A percentile compares a stretch with the other conserved stretches of the same genome.
Conservation (phyloP, 169 alveolate genomes). For the Plasmodium gaboni region DNA sequence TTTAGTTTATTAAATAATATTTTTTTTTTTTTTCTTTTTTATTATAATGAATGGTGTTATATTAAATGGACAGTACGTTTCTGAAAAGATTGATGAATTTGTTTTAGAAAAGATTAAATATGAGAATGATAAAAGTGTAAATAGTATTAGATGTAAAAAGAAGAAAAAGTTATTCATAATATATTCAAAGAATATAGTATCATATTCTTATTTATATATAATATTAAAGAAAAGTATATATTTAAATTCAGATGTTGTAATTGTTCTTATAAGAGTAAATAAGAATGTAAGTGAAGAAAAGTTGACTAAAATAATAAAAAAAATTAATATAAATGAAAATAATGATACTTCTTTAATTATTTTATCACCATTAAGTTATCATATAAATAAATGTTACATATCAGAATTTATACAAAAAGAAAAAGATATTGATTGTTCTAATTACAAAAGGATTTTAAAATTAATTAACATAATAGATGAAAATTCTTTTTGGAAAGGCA, state of each 20-base stretch:
- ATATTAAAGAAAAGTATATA: conserved; percentile 44
- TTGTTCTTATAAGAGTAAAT: conserved; percentile 34
- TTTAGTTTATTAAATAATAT: background rate
- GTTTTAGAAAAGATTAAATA: conserved; percentile 20
- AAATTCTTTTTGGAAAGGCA: background rate
- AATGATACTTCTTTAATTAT: conserved; percentile 6
- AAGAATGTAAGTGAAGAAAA: conserved; percentile 10
- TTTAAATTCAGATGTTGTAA: conserved; percentile 25
- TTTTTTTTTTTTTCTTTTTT: background rate
- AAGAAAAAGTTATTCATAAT: conserved; percentile 30
- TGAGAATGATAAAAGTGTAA: conserved; percentile 4
- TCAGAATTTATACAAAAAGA: conserved; percentile 32
- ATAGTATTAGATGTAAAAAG: background rate
- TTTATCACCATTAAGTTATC: conserved; percentile 54
- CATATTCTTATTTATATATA: conserved; percentile 49
- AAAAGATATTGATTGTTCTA: conserved; percentile 50
- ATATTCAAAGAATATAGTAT: conserved; percentile 33
- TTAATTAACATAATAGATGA: background rate
- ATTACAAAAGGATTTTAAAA: conserved; percentile 12
- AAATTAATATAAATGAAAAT: conserved; percentile 17
- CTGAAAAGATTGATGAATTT: conserved; percentile 34
- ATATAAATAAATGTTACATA: conserved; percentile 53
- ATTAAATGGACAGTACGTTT: conserved; percentile 23
- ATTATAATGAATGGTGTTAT: conserved; percentile 17
- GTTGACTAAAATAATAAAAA: conserved; percentile 36